Conservation (phyloP, 345 rosid genomes). For the Brassica rapa region DNA sequence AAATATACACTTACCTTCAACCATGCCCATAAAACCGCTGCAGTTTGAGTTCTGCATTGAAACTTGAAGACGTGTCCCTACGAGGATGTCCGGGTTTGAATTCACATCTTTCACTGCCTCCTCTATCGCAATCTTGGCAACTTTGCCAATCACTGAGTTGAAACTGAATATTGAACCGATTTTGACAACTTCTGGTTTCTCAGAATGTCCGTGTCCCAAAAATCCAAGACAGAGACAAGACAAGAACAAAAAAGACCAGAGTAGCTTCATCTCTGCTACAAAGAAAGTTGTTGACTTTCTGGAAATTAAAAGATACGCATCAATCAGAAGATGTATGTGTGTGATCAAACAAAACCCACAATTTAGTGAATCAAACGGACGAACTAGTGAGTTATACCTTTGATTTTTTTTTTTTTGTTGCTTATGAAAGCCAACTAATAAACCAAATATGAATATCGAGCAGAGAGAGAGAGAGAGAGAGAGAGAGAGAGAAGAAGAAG, state of each 20-base stretch:
- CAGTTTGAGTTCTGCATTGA: conserved; percentile 63
- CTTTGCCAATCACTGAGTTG: conserved; percentile 72
- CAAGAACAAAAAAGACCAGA: conserved; percentile 42
- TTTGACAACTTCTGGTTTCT: conserved; percentile 64
- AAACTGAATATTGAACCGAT: conserved; percentile 73
- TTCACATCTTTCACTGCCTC: conserved; percentile 94
- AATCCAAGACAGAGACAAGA: conserved; percentile 37
- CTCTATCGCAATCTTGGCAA: conserved; percentile 79
- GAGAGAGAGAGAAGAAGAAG: too few relatives aligned
- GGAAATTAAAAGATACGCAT: neutral
- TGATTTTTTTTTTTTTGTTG: neutral
- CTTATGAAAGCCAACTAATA: neutral
- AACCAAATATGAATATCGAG: conserved; percentile 4
- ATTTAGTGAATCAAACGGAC: neutral
- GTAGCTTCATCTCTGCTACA: conserved; percentile 34
- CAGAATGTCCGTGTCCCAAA: conserved; percentile 42
- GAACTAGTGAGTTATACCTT: conserved; percentile 21
- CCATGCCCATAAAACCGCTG: conserved; percentile 88
- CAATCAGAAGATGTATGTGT: neutral
- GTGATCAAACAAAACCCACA: neutral
- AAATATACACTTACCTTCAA: conserved; percentile 58
- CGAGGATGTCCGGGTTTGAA: conserved; percentile 61
- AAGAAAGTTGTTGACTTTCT: conserved; percentile 17
- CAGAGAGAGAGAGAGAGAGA: neutral
- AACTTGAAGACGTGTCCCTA: conserved; percentile 53